phyloP scores from a whole-genome alignment of 2,329 filamentous ascomycete genomes.

The Epichloe typhina region DNA sequence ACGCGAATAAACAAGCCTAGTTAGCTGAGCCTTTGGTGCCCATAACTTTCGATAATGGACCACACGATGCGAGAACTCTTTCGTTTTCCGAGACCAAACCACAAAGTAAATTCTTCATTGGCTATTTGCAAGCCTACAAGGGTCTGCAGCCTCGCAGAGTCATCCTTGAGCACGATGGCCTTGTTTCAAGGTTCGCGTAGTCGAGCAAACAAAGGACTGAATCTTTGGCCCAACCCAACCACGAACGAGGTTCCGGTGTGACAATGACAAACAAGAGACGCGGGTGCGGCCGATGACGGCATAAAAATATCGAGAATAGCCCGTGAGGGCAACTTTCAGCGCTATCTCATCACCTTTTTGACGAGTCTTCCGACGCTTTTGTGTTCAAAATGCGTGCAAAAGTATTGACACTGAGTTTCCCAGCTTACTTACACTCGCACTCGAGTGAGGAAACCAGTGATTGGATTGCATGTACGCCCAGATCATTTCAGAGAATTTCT shows the following conservation, averaged over 20 bases:
- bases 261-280: too few relatives aligned
- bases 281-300: not conserved
- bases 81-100: not conserved
- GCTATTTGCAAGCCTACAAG: not conserved
- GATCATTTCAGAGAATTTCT: too few relatives aligned
- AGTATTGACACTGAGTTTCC: too few relatives aligned
- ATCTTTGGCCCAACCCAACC: not conserved
- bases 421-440: too few relatives aligned
- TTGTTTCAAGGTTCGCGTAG: not conserved
- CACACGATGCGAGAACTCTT: not conserved
- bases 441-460: not conserved
- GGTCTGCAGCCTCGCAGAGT: not conserved
- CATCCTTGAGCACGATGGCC: not conserved
- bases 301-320: not conserved
- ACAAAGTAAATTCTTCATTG: too few relatives aligned
- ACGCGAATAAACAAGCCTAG: not conserved
- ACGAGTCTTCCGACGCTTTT: not conserved
- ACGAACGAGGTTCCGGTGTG: too few relatives aligned
- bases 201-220: not conserved
- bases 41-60: not conserved
- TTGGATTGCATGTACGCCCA: not conserved
- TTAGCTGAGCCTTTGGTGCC: not conserved
- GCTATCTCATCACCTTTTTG: not conserved
- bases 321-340: not conserved
- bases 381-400: not conserved